Base-by-base conservation (phyloP, 495 filamentous ascomycete species). In the Lophiotrema nucula region DNA sequence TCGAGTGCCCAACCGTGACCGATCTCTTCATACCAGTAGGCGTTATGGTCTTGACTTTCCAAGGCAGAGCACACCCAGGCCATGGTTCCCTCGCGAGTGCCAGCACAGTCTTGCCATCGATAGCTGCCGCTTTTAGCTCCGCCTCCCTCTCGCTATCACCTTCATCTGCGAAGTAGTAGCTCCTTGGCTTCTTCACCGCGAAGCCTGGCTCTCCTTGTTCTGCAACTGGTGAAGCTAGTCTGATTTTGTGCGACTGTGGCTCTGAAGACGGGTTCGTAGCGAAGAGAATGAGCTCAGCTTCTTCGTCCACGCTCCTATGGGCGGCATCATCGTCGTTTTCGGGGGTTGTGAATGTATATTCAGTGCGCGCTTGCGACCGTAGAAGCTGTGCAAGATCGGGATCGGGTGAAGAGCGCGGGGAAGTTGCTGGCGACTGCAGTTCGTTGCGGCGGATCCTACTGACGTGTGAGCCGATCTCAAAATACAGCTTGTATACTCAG, bases 21-120 rank as follows among this genome's bases (percentile, higher is more conserved):
- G 23, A 31, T 35, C 54, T 57, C 58, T 45, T 51, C 21, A 66
- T 22, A 3, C 62, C 54, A 15, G 27, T 15, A 4, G 38, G 16
- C 2, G 53, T 31, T 10, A 70, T 61, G n/a, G 59, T 66, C 8
- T 15, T 73, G 27, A 83, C 79, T 46, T 74, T 73, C 81, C 81
- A 84, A 3, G 80, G 79, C 50, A 80, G 67, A 57, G 77, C 78
- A 22, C 79, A 71, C 0, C 80, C 80, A 74, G 80, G 82, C 12
- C 79, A 68, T 56, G 65, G 69, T 57, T 53, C 61, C 27, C 41
- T 22, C 15, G 76, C 68, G 51, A 71, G 61, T 4, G 67, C 58
- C 0, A 75, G 24, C 6, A 84, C 69, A 0, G 78, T 72, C 37
- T 74, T 69, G 0, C 72, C 77, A 19, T 64, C 75, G 26, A 83